Conservation (phyloP, 352 stramenopile genomes). For the Phytophthora fragariaefolia region DNA sequence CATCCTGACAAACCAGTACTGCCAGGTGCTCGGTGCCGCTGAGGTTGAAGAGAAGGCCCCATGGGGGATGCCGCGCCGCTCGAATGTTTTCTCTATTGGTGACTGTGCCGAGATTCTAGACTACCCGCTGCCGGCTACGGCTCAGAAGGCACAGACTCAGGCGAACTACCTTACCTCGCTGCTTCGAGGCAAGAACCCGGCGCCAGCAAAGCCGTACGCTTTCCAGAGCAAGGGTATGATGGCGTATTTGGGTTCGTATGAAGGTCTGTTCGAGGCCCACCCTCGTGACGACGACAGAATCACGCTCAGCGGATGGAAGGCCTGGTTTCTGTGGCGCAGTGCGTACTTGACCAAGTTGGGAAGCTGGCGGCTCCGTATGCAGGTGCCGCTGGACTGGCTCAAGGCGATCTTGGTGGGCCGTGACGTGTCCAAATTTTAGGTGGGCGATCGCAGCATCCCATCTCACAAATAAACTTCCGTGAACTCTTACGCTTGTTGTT, state of each 20-base stretch:
- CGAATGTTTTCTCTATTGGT: slow-evolving; percentile 95
- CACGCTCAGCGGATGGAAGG: slow-evolving; percentile 86
- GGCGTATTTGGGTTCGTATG: slow-evolving; percentile 94
- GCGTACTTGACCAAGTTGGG: slow-evolving; percentile 97
- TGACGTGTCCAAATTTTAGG: slow-evolving; percentile 94
- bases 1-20: slow-evolving; percentile 86
- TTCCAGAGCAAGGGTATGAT: slow-evolving; percentile 93
- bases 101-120: slow-evolving; percentile 92
- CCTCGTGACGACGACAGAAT: slow-evolving; percentile 55
- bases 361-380: slow-evolving; percentile 92
- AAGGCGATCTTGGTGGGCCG: slow-evolving; percentile 96
- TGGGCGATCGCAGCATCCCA: slow-evolving; percentile 2
- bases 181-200: slow-evolving; percentile 60
- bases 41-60: slow-evolving; percentile 63
- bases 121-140: slow-evolving; percentile 91
- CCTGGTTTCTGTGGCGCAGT: slow-evolving; percentile 94
- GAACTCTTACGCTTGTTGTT: too few relatives aligned
- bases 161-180: slow-evolving; percentile 68
- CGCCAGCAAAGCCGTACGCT: slow-evolving; percentile 61
- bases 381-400: slow-evolving; percentile 98
- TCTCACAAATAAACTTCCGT: slow-evolving; percentile 12
- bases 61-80: slow-evolving; percentile 70
- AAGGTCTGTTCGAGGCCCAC: slow-evolving; percentile 90
- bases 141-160: slow-evolving; percentile 91
- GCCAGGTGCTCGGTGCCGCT: slow-evolving; percentile 70